phyloP scores from a whole-genome alignment of 805 yeast genomes.

The Starmerella vaccinii region DNA sequence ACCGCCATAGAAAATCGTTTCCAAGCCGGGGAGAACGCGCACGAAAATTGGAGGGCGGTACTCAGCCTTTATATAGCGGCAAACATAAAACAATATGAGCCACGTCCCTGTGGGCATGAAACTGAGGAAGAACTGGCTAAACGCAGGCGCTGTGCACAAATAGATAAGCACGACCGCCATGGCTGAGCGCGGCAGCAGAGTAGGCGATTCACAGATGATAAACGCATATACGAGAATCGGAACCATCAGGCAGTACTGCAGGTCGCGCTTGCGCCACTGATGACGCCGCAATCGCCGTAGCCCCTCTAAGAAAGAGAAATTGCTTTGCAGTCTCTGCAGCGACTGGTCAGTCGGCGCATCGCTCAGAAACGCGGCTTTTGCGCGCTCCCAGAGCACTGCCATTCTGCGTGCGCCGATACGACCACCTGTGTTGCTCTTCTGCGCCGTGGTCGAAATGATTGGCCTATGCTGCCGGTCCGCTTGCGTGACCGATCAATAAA shows the following conservation, averaged over 20 bases:
- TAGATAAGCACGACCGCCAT: slow-evolving; percentile 37
- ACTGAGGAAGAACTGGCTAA: slow-evolving; percentile 73
- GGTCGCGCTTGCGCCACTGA: slow-evolving; percentile 35
- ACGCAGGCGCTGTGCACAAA: slow-evolving; percentile 56
- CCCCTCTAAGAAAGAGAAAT: slow-evolving; percentile 31
- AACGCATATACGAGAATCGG: slow-evolving; percentile 43
- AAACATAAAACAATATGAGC: slow-evolving; percentile 71
- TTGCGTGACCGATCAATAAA: slow-evolving; percentile 6
- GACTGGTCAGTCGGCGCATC: slow-evolving; percentile 32
- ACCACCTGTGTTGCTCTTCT: not conserved
- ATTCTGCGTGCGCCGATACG: slow-evolving; percentile 4
- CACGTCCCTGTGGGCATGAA: slow-evolving; percentile 79
- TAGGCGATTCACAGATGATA: slow-evolving; percentile 30
- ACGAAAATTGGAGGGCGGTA: slow-evolving; percentile 86
- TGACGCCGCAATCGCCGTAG: slow-evolving; percentile 29
- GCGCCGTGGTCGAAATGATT: slow-evolving; percentile 1
- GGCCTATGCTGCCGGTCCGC: slow-evolving; percentile 1
- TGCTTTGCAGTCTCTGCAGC: slow-evolving; percentile 28
- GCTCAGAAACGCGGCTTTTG: slow-evolving; percentile 28
- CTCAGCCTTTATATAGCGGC: slow-evolving; percentile 58
- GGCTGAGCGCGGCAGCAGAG: slow-evolving; percentile 27
- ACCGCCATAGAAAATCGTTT: slow-evolving; percentile 85
- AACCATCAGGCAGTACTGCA: slow-evolving; percentile 41
- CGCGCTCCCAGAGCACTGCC: slow-evolving; percentile 22
- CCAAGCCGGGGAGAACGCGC: slow-evolving; percentile 80